Evolutionary conservation across 2,329 filamentous ascomycete genomes (phyloP), one percentile per base, ranked within the genome.

Genomic region (Cytospora piceicola): DNA sequence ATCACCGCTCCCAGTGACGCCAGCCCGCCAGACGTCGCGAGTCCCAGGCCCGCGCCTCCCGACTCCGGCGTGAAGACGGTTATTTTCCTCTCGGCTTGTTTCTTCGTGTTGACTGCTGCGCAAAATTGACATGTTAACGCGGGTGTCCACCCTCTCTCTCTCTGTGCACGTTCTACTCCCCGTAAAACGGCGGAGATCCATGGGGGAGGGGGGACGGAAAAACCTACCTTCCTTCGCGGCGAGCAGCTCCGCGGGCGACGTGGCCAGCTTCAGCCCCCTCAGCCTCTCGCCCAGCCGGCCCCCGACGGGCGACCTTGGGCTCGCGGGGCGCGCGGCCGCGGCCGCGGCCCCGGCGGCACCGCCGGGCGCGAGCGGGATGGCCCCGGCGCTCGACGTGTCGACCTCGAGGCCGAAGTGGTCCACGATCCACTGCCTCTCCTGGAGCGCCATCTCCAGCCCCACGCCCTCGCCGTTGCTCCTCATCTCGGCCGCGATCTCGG

Each of bases 391-490:
- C 65, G 72, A 69, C 57, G 75, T 61, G 76, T 80, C 68, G 76
- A 81, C 62, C 77, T 76, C 52, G 55, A 92, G 80, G 7, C 90
- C 90, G 76, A 96, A 97, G 71, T 93, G 92, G 56, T 88, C 82
- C 72, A 92, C 86, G 61, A 97, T 93, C 93, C 93, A 96, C 71
- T 91, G 85, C 74, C 89, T 91, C 77, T 97, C 93, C 65, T 92
- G 87, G 57, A 92, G 76, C 0, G 90, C 92, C 90, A 96, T 96
- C 74, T 92, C 88, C 64, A 96, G 79, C 1, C 91, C 93, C 22
- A 97, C 86, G 24, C 93, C 91, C 78, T 97, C 93, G 15, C 85
- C 84, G 73, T 96, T 96, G 69, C 83, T 81, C 71, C 84, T 84
- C 73, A 90, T 85, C 79, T 96, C 93, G 9, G 81, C 80, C 12